These are phyloP conservation scores for Pelargonium nanum DNA, from an alignment of 345 rosid genomes.

Conservation along the genomic window DNA sequence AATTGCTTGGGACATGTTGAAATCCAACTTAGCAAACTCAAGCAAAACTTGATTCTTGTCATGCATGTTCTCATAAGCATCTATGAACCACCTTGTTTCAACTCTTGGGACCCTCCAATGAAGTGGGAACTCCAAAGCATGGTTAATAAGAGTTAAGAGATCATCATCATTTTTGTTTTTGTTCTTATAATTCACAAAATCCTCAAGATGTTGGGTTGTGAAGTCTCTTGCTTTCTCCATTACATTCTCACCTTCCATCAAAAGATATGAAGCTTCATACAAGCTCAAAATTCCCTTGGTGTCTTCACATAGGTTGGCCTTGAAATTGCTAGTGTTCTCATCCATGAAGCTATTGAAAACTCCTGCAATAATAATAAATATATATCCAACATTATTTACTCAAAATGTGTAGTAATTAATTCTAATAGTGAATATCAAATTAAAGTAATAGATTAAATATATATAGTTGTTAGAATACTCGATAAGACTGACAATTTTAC, in stretches of 20 bases:
- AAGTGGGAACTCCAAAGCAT: conserved; percentile 5
- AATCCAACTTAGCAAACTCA: conserved; percentile 26
- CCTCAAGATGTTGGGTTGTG: conserved; percentile 12
- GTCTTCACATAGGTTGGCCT: conserved; percentile 3
- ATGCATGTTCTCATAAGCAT: conserved; percentile 12
- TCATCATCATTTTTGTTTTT: conserved; percentile 3
- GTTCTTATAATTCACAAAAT: background rate
- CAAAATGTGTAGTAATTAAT: too few relatives aligned
- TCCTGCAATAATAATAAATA: too few relatives aligned
- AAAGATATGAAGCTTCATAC: conserved; percentile 33
- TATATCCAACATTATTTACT: too few relatives aligned
- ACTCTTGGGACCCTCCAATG: conserved; percentile 25
- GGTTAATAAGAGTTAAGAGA: background rate
- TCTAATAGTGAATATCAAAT: too few relatives aligned
- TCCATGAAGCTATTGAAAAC: conserved; percentile 23
- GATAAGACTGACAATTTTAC: too few relatives aligned
- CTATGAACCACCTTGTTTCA: conserved; percentile 31
- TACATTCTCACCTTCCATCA: conserved; percentile 26
- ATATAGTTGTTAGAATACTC: too few relatives aligned
- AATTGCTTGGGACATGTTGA: conserved; percentile 20
- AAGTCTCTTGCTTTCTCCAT: conserved; percentile 16
- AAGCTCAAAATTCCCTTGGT: conserved; percentile 25
- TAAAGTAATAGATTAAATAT: too few relatives aligned
- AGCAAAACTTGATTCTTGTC: conserved; percentile 17
- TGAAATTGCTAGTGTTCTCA: conserved; percentile 12